Base-by-base conservation (phyloP, 257 asterid genomes). In the Forsythia suspensa region DNA sequence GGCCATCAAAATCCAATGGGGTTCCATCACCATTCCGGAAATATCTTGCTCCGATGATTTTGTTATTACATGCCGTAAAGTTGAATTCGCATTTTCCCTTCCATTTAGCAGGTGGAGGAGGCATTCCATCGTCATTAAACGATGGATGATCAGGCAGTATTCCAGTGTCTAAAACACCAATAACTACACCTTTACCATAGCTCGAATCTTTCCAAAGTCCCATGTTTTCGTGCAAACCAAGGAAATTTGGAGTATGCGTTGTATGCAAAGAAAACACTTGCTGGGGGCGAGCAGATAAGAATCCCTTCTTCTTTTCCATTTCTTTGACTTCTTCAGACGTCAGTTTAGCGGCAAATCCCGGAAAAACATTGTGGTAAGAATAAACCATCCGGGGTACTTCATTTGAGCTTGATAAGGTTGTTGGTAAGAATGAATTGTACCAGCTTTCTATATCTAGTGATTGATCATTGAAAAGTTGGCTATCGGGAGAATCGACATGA, bases 51-150 rank as follows among this genome's bases (percentile, higher is more conserved):
- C 91, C 88, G 13, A 85, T 87, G 61, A 87, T 16, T 66, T 81
- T 89, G 55, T 86, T 86, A 48, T 87, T 89, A 59, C 92, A 87
- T 0, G 76, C 48, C 0, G 84, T 76, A 39, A 34, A 71, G 1
- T 77, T 78, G 79, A 84, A 84, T 24, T 87, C 89, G 8, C 91
- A 88, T 57, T 71, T 73, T 20, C 90, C 88, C 68, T 81, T 87
- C 90, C 88, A 86, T 40, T 80, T 84, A 16, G 84, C 76, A 0
- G 89, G 89, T 10, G 86, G 82, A 5, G 82, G 80, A 6, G 81
- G 83, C 85, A 80, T 77, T 41, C 80, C 80, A 37, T 70, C 65
- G 20, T 83, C 87, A 0, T 48, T 8, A 71, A 85, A 85, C 4
- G 86, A 81, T 8, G 82, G 86, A 40, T 81, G 85, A 0, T 57